Conservation (phyloP, 2,329 filamentous ascomycete genomes). For the Hymenoscyphus occultus region DNA sequence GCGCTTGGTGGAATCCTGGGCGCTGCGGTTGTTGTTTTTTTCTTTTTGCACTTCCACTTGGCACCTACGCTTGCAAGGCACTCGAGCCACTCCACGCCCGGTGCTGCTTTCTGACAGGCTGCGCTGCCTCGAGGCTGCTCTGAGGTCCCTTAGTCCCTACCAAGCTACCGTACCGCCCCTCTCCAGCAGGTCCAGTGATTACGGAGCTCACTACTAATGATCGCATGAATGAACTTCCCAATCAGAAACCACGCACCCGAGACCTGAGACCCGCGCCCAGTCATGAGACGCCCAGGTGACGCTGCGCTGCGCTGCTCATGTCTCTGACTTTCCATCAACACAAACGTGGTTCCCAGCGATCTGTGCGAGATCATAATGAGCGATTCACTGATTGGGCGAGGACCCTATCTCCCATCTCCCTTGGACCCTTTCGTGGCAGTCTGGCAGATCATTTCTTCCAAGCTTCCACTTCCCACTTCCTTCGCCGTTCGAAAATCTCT, state of each 20-base stretch:
- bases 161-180: not conserved
- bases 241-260: constrained; percentile 9
- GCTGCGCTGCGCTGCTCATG: constrained; percentile 21
- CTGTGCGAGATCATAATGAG: constrained; percentile 21
- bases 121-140: not conserved
- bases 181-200: not conserved
- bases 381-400: no score
- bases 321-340: constrained; percentile 15
- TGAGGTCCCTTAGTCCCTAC: no score
- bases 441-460: constrained; percentile 10
- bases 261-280: constrained; percentile 21
- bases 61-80: not conserved
- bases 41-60: not conserved
- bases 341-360: constrained; percentile 22
- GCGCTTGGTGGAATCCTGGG: not conserved
- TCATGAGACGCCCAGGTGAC: constrained; percentile 26
- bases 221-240: constrained; percentile 9
- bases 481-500: constrained; percentile 14
- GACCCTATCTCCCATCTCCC: no score
- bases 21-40: not conserved
- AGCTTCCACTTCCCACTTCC: constrained; percentile 18
- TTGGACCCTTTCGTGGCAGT: constrained; percentile 13
- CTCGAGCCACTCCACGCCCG: constrained; percentile 2
- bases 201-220: constrained; percentile 3
- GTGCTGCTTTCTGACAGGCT: not conserved